These are phyloP conservation scores for Chondrus crispus DNA, from an alignment of 23 red algal species.

Conservation along the genomic window DNA sequence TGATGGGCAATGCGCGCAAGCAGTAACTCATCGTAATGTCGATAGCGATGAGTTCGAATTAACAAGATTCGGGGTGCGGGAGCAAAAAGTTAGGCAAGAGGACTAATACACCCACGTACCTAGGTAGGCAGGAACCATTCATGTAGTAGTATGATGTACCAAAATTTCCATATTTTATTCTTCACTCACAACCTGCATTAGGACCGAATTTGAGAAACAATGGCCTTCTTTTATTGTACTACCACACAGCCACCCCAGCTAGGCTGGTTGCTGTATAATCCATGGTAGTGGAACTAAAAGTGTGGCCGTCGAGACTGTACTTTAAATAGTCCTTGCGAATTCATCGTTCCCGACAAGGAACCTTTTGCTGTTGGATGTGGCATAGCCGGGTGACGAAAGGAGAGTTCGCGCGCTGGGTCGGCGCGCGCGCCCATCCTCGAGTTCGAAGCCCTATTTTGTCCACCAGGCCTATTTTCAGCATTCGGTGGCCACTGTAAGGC, in stretches of 20 bases:
- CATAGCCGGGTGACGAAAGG: background rate
- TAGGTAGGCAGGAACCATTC: too few species aligned
- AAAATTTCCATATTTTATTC: too few species aligned
- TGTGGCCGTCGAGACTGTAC: background rate
- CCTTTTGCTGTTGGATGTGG: background rate
- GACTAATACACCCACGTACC: too few species aligned
- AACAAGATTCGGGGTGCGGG: too few species aligned
- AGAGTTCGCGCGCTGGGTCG: background rate
- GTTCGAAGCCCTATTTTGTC: background rate
- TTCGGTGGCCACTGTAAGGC: background rate
- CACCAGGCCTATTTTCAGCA: background rate
- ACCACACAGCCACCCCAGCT: background rate
- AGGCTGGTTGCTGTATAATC: background rate
- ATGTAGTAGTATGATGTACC: too few species aligned
- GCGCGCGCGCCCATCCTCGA: background rate
- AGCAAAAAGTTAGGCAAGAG: too few species aligned
- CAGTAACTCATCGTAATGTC: too few species aligned
- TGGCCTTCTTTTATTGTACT: background rate
- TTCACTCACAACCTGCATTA: too few species aligned
- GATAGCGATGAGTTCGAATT: too few species aligned
- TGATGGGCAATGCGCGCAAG: too few species aligned
- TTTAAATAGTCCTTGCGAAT: background rate
- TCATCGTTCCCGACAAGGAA: background rate
- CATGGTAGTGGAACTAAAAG: background rate
- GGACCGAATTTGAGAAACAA: too few species aligned